phyloP scores from a whole-genome alignment of 495 filamentous ascomycete genomes.

The Cercophora newfieldiana region DNA sequence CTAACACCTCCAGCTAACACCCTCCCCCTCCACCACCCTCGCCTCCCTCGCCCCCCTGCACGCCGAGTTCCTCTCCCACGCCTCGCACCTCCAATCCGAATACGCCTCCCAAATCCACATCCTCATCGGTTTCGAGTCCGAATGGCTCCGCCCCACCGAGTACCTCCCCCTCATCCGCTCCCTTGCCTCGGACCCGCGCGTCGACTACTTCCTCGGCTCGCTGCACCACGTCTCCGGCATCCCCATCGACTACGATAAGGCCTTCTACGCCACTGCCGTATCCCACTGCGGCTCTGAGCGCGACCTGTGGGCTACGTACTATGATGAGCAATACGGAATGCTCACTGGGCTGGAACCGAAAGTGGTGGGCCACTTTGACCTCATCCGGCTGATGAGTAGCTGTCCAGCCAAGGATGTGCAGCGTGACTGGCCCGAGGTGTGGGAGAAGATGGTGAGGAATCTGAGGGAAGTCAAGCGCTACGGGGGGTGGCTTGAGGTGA shows the following conservation, averaged over 20 bases:
- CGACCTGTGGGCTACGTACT: conserved; percentile 74
- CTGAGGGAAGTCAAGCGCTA: conserved; percentile 67
- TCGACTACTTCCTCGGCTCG: conserved; percentile 89
- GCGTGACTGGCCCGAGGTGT: conserved; percentile 56
- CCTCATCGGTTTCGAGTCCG: conserved; percentile 87
- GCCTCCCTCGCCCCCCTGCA: conserved; percentile 55
- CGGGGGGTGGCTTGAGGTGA: conserved; percentile 84
- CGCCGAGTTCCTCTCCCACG: conserved; percentile 70
- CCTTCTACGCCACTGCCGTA: conserved; percentile 52
- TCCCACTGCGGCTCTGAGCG: conserved; percentile 57
- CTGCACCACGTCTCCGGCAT: conserved; percentile 83
- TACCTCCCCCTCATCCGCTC: conserved; percentile 58
- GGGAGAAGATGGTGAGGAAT: conserved; percentile 73
- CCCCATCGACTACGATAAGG: conserved; percentile 83
- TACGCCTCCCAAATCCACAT: conserved; percentile 74
- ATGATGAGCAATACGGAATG: conserved; percentile 84
- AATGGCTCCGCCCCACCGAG: conserved; percentile 73
- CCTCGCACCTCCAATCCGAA: conserved; percentile 63
- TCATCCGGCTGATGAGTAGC: conserved; percentile 77
- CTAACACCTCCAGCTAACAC: conserved; percentile 32
- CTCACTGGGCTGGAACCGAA: conserved; percentile 68
- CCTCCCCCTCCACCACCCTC: conserved; percentile 40
- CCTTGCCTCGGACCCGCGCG: conserved; percentile 58
- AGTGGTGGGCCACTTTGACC: conserved; percentile 91
- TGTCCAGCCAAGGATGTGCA: conserved; percentile 60